These are phyloP conservation scores for Cafeteria roenbergensis DNA, from an alignment of 108 stramenopile genomes.

Conservation along the genomic window DNA sequence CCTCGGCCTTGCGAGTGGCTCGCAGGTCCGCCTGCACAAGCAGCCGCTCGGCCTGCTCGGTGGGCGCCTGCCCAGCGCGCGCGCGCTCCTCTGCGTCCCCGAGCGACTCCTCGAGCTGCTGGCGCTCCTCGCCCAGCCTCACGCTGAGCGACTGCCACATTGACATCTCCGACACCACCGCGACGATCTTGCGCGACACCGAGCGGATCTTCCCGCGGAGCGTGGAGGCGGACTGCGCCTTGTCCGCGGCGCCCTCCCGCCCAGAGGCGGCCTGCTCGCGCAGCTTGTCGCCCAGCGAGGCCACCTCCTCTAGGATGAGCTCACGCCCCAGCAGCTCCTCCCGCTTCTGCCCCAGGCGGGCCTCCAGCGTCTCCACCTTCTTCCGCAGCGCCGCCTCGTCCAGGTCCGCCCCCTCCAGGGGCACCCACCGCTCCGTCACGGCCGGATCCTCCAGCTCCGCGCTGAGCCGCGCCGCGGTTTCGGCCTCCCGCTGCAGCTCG, in stretches of 20 bases:
- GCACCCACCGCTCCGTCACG: constrained; percentile 37
- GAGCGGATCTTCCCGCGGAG: constrained; percentile 35
- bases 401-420: constrained; percentile 39
- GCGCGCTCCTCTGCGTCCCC: constrained; percentile 27
- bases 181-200: constrained; percentile 46
- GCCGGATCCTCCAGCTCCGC: constrained; percentile 42
- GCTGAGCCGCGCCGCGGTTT: constrained; percentile 34
- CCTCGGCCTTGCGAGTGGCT: background rate
- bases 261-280: constrained; percentile 28
- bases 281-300: constrained; percentile 33
- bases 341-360: constrained; percentile 35
- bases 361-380: constrained; percentile 36
- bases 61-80: constrained; percentile 32
- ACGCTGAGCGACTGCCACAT: constrained; percentile 55
- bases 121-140: constrained; percentile 48
- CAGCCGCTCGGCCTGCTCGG: constrained; percentile 32
- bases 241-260: constrained; percentile 19
- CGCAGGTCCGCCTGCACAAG: constrained; percentile 27
- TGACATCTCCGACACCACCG: constrained; percentile 43
- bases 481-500: constrained; percentile 29
- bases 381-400: constrained; percentile 38
- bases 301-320: constrained; percentile 48
- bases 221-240: constrained; percentile 36
- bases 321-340: constrained; percentile 47
- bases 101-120: constrained; percentile 24